Evolutionary conservation across 2,329 filamentous ascomycete genomes (phyloP).

Genomic region (Sporothrix pseudoabietina): DNA sequence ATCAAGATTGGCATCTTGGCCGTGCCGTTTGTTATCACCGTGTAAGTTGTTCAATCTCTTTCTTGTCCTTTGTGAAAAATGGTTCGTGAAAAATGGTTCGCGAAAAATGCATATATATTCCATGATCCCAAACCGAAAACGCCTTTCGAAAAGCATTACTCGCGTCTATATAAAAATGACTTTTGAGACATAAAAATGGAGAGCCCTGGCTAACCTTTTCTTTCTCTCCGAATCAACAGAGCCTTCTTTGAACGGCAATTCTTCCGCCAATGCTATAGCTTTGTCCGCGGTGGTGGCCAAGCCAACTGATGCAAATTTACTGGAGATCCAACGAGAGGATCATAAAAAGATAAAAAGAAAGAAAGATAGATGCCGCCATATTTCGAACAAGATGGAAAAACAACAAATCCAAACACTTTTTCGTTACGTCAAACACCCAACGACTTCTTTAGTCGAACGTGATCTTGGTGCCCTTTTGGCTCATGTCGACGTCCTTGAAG

Average conservation of each 20-base stretch:
- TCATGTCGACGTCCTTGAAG: conserved; percentile 85
- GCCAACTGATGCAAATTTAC: not conserved
- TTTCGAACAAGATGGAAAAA: not conserved
- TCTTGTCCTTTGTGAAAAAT: not conserved
- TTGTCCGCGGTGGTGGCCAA: conserved; percentile 30
- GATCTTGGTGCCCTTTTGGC: conserved; percentile 86
- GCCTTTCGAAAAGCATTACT: conserved; percentile 18
- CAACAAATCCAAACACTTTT: not conserved
- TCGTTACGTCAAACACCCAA: not conserved
- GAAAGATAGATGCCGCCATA: conserved; percentile 3
- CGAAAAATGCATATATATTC: conserved; percentile 16
- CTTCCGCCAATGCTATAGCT: conserved; percentile 52
- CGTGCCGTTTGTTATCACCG: conserved; percentile 54
- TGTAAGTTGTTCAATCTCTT: conserved; percentile 57
- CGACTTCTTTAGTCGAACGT: conserved; percentile 68
- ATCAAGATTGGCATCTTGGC: conserved; percentile 54
- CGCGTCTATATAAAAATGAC: conserved; percentile 15
- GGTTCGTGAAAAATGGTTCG: conserved; percentile 3
- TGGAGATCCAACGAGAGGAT: not conserved
- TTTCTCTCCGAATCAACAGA: conserved; percentile 42
- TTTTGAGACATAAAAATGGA: conserved; percentile 14
- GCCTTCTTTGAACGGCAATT: conserved; percentile 58
- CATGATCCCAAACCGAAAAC: conserved; percentile 20
- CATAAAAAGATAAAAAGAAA: not conserved
- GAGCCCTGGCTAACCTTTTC: conserved; percentile 23